phyloP scores from a whole-genome alignment of 116 monocot species.

The Cymodocea nodosa region DNA sequence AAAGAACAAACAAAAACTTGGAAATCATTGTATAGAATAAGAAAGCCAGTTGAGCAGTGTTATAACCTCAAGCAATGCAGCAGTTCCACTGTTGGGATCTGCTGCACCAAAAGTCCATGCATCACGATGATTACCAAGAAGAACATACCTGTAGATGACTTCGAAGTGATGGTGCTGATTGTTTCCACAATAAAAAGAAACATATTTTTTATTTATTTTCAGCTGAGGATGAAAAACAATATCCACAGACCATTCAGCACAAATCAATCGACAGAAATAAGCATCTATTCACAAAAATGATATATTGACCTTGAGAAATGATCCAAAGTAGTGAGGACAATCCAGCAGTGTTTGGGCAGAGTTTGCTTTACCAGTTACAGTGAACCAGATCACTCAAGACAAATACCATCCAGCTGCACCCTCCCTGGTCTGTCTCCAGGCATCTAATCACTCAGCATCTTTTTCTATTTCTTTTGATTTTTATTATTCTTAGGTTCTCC shows the following conservation, averaged over 20 bases:
- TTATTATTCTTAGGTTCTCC: too few relatives aligned
- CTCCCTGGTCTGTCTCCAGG: too few relatives aligned
- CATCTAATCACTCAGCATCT: too few relatives aligned
- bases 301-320: too few relatives aligned
- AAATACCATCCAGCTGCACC: too few relatives aligned
- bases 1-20: background rate
- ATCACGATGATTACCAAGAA: conserved; percentile 92
- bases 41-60: background rate
- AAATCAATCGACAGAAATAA: background rate
- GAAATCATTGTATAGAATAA: background rate
- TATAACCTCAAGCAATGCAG: conserved; percentile 68
- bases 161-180: background rate
- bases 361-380: too few relatives aligned
- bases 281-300: too few relatives aligned
- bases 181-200: background rate
- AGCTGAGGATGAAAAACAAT: background rate
- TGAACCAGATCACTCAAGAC: too few relatives aligned
- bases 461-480: too few relatives aligned
- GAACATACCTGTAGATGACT: conserved; percentile 41
- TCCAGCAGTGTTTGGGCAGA: too few relatives aligned
- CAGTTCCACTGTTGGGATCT: conserved; percentile 92
- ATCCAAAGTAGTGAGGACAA: too few relatives aligned
- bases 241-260: background rate
- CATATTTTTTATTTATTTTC: background rate
- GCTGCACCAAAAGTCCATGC: conserved; percentile 95